Percentiles rank a stretch among this genome's conserved stretches.
These are phyloP conservation scores for Fennellomyces sp. DNA, from an alignment of 371 early-diverging fungal genomes.

Conservation along the genomic window DNA sequence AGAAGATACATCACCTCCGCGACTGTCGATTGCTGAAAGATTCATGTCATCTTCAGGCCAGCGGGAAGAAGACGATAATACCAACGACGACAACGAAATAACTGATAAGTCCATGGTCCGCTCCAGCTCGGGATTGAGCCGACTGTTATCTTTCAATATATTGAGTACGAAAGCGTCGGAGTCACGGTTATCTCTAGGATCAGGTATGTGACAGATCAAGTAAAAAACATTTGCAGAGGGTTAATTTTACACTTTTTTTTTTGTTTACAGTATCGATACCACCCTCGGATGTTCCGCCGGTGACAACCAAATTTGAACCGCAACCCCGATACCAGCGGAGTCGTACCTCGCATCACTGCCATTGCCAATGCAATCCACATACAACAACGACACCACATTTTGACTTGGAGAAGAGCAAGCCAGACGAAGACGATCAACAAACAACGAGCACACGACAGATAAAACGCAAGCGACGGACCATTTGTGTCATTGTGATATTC, in stretches of 20 bases:
- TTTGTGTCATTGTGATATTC: conserved; percentile 14
- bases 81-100: not conserved
- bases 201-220: not conserved
- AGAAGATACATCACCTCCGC: no score
- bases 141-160: not conserved
- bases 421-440: not conserved
- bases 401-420: not conserved
- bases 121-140: not conserved
- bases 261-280: not conserved
- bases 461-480: conserved; percentile 18
- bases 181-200: not conserved
- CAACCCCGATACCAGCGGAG: not conserved
- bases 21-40: no score
- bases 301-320: not conserved
- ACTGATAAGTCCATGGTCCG: not conserved
- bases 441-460: not conserved
- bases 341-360: not conserved
- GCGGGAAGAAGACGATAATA: not conserved
- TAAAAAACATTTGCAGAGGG: not conserved
- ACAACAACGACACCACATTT: not conserved
- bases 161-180: not conserved
- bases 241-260: not conserved
- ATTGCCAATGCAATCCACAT: not conserved
- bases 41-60: not conserved
- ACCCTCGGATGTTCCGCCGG: not conserved